phyloP scores from a whole-genome alignment of 2,329 filamentous ascomycete genomes.

The Colletotrichum tropicicola region DNA sequence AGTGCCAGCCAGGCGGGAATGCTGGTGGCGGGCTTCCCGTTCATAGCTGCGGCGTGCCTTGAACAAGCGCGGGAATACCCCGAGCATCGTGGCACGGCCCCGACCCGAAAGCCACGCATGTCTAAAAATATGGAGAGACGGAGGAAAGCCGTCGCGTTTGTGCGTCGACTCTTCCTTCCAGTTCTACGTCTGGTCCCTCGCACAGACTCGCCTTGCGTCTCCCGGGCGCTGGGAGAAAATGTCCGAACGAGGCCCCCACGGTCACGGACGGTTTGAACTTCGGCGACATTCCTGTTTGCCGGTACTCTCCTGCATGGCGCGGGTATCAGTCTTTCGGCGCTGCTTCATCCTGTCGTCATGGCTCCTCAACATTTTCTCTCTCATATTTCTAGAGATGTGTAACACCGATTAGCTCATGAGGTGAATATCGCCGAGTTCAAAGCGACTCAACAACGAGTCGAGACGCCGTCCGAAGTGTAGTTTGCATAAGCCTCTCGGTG shows the following conservation, averaged over 20 bases:
- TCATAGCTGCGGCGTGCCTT: background rate
- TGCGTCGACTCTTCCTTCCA: too few species aligned
- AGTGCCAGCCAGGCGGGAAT: background rate
- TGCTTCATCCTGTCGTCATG: conserved; percentile 12
- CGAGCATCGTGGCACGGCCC: conserved; percentile 11
- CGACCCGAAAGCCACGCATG: background rate
- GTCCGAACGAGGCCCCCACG: conserved; percentile 18
- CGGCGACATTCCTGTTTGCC: background rate
- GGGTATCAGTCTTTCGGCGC: background rate
- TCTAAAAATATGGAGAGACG: background rate
- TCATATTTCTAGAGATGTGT: background rate
- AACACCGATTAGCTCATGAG: background rate
- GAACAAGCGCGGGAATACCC: background rate
- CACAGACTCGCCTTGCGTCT: conserved; percentile 13
- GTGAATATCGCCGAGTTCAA: conserved; percentile 7
- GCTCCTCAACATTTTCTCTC: background rate
- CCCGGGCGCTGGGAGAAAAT: background rate
- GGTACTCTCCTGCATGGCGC: conserved; percentile 5
- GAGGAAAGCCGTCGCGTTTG: background rate
- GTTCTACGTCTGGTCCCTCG: background rate
- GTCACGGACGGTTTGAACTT: conserved; percentile 24
- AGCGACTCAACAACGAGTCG: background rate
- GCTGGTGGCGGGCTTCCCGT: background rate
- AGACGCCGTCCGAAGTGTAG: conserved; percentile 24
- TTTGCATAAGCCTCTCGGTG: conserved; percentile 9